Evolutionary conservation across 2,329 filamentous ascomycete genomes (phyloP).

Genomic region (Trichoderma sp.): DNA sequence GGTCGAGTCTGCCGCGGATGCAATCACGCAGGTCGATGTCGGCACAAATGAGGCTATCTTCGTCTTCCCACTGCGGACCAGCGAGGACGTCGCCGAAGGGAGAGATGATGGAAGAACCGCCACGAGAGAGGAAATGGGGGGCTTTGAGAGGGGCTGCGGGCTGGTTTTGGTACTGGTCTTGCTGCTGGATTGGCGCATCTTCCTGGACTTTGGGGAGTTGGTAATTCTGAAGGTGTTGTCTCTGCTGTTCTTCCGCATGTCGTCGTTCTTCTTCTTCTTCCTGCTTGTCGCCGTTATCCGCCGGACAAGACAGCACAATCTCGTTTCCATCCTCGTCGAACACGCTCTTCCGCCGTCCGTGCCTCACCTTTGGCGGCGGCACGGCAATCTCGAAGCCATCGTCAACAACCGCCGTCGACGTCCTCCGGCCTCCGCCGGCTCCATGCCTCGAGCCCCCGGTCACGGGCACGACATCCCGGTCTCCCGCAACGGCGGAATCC

Average conservation of each 20-base stretch:
- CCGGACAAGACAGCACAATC: conserved; percentile 44
- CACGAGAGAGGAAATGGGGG: conserved; percentile 59
- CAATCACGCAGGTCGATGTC: conserved; percentile 90
- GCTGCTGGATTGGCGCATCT: not conserved
- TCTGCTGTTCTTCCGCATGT: not conserved
- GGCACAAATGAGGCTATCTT: conserved; percentile 61
- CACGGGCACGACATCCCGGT: conserved; percentile 1
- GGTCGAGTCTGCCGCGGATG: conserved; percentile 72
- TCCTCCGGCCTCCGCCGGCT: conserved; percentile 28
- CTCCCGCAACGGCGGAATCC: not conserved
- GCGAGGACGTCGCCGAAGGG: conserved; percentile 76
- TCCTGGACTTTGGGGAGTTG: not conserved
- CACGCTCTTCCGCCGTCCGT: conserved; percentile 39
- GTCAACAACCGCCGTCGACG: conserved; percentile 42
- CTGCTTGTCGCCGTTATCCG: conserved; percentile 20
- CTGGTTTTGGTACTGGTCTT: not conserved
- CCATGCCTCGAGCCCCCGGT: conserved; percentile 7
- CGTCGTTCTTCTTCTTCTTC: not conserved
- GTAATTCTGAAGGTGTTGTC: not conserved
- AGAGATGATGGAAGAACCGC: conserved; percentile 78
- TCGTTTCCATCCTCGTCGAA: conserved; percentile 55
- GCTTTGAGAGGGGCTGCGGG: not conserved
- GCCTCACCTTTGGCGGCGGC: conserved; percentile 29
- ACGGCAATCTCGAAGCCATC: conserved; percentile 48
- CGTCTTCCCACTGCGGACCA: conserved; percentile 80